Base-by-base conservation (phyloP, 345 rosid genomes). In the Boechera retrofracta region DNA sequence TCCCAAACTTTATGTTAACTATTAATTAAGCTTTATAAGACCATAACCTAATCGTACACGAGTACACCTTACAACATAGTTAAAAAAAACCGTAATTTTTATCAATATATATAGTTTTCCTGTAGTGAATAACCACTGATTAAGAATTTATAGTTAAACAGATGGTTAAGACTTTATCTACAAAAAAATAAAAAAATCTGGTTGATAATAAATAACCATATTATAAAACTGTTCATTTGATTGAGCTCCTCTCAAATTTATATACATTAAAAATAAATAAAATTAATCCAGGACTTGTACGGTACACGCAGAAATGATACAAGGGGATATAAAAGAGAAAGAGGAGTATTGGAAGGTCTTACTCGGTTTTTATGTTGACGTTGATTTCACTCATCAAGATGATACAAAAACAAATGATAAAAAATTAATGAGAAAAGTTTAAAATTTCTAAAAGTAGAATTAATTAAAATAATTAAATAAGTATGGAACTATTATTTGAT, bases 381-480 rank as follows among this genome's bases (percentile, higher is more conserved):
- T 71, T 72, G 77, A 77, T 73, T 73, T 67, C 73, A 73, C 78
- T 78, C 74, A 73, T 66, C 54, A 71, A 72, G 68, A 67, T 72
- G 58, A 73, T 78, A 72, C 33, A 67, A 15, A 62, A 59, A 42
- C 33, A 67, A 59, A 78, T 73, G 57, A 67, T 45, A 71, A 71
- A 78, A 59, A 52, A 72, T 57, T 58, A 65, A 72, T 60, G 70
- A 52, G 58, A 52, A 55, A 66, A 62, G 64, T n/a, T 58, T 66
- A 33, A 38, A 56, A 8, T 72, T 78, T 78, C 41, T 15, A 51
- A 66, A 58, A 60, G 54, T 28, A 45, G 24, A 38, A 67, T 52
- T 52, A 51, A 36, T 41, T 52, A 32, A 66, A 49, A 58, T 41
- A 66, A 51, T 36, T 32, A 51, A 39, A 53, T 21, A 21, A 71